Percentiles rank a stretch among this genome's conserved stretches.
Conservation (phyloP, 306 rosid genomes). For the Bauhinia variegata region DNA sequence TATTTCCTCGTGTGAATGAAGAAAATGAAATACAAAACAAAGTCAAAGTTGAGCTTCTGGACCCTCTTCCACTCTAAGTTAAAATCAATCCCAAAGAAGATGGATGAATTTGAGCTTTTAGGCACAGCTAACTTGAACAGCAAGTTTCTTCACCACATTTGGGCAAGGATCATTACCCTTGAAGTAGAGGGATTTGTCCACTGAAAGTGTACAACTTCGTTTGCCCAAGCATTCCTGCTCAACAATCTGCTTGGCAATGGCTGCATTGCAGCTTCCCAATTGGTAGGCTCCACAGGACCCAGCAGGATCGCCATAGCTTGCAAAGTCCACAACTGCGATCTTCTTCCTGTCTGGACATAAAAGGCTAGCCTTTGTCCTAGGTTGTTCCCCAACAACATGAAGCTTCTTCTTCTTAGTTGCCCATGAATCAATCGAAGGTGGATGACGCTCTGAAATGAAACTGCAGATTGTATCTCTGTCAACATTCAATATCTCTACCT, state of each 20-base stretch:
- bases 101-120: too few species aligned
- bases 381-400: background rate
- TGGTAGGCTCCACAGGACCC: conserved; percentile 62
- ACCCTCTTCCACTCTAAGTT: too few species aligned
- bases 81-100: too few species aligned
- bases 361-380: conserved; percentile 44
- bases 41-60: too few species aligned
- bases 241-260: conserved; percentile 39
- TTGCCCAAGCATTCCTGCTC: conserved; percentile 60
- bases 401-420: conserved; percentile 44
- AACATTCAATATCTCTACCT: conserved; percentile 57
- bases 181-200: conserved; percentile 40
- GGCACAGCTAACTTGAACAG: conserved; percentile 49
- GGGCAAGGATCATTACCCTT: conserved; percentile 43
- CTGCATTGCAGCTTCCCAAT: conserved; percentile 53
- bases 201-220: conserved; percentile 40
- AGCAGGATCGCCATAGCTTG: conserved; percentile 71
- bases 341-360: conserved; percentile 49
- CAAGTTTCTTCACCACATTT: conserved; percentile 35
- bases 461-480: conserved; percentile 81
- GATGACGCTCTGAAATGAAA: conserved; percentile 44
- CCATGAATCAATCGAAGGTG: conserved; percentile 65
- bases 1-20: too few species aligned
- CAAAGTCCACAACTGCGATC: conserved; percentile 60
- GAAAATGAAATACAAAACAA: too few species aligned